Percentiles rank a stretch among this genome's conserved stretches.
These are phyloP conservation scores for Mucor racemosus DNA, from an alignment of 371 early-diverging fungal species.

Conservation along the genomic window DNA sequence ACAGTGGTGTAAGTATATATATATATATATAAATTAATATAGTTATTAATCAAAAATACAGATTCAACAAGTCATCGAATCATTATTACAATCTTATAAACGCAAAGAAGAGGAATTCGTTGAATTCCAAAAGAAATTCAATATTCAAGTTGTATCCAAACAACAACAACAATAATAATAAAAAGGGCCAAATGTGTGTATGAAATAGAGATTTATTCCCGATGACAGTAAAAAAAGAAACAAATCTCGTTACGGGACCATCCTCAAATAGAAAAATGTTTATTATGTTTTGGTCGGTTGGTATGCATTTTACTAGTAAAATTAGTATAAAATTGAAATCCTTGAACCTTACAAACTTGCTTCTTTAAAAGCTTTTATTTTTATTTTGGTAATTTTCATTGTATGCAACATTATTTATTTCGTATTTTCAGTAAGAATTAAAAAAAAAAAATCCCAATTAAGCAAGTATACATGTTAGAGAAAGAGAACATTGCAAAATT, in stretches of 20 bases:
- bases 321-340: not conserved
- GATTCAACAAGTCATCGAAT: conserved; percentile 81
- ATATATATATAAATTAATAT: conserved; percentile 5
- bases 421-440: not conserved
- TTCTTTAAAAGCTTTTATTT: not conserved
- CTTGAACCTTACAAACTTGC: not conserved
- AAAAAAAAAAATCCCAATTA: no score
- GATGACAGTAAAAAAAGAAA: not conserved
- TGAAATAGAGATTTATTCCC: not conserved
- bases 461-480: not conserved
- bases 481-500: not conserved
- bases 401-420: not conserved
- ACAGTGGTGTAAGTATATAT: conserved; percentile 74
- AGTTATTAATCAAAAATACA: conserved; percentile 22
- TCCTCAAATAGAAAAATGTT: conserved; percentile 1
- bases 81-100: conserved; percentile 79
- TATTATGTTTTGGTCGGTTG: not conserved
- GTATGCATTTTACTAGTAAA: not conserved
- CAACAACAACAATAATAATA: conserved; percentile 36
- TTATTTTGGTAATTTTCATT: not conserved
- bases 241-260: not conserved
- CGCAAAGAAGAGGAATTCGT: conserved; percentile 87
- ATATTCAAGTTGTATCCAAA: conserved; percentile 70
- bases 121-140: conserved; percentile 84
- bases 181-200: not conserved